phyloP scores from a whole-genome alignment of 371 early-diverging fungal species.

The Umbelopsis sp. region DNA sequence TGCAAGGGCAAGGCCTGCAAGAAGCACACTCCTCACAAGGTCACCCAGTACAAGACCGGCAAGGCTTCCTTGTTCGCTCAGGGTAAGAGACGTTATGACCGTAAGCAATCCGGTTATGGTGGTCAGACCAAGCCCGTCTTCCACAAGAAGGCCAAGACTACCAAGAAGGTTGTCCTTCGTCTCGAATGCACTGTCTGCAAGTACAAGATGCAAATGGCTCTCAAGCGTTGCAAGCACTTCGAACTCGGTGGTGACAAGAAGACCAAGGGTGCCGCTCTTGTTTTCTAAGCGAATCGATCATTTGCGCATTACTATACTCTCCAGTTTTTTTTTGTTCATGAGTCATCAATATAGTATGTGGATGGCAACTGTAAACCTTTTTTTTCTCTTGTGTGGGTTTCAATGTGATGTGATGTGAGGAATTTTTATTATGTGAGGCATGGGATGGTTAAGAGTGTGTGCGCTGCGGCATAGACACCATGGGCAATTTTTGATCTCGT shows the following conservation, averaged over 20 bases:
- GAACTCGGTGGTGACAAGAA: conserved; percentile 99
- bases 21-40: conserved; percentile 99
- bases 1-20: conserved; percentile 96
- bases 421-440: background rate
- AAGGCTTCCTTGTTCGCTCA: conserved; percentile 98
- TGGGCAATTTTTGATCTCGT: background rate
- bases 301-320: conserved; percentile 1
- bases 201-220: conserved; percentile 92
- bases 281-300: conserved; percentile 58
- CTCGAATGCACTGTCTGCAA: conserved; percentile 99
- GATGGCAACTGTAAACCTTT: conserved; percentile 11
- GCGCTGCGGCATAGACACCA: background rate
- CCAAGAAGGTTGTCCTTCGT: conserved; percentile 99
- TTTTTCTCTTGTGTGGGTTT: background rate
- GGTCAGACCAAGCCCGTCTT: conserved; percentile 99
- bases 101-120: conserved; percentile 96
- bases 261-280: conserved; percentile 75
- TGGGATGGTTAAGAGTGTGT: background rate
- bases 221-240: conserved; percentile 99
- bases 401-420: background rate
- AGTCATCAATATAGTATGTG: conserved; percentile 16
- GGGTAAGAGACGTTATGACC: conserved; percentile 76
- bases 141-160: conserved; percentile 97
- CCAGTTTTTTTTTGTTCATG: conserved; percentile 2
- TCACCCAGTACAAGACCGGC: conserved; percentile 99